Conservation (phyloP, 257 asterid genomes). For the Solanum pinnatisectum region DNA sequence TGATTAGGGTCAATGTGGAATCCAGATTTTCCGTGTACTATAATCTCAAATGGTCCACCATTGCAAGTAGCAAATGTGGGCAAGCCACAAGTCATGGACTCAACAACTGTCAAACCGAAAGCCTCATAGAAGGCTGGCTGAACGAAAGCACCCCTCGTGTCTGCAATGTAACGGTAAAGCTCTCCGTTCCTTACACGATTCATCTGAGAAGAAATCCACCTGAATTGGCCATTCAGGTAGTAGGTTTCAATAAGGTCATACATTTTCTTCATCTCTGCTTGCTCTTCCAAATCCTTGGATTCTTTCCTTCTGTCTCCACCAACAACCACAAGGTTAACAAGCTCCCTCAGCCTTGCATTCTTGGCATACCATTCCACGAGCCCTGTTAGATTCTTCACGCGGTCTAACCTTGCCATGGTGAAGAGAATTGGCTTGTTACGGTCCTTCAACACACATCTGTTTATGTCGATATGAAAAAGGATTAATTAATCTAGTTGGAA, state of each 20-base stretch:
- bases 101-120: conserved; percentile 8
- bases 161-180: conserved; percentile 11
- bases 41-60: conserved; percentile 12
- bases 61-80: conserved; percentile 13
- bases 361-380: conserved; percentile 13
- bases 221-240: conserved; percentile 9
- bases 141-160: conserved; percentile 8
- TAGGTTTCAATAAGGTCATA: conserved; percentile 4
- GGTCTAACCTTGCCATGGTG: conserved; percentile 14
- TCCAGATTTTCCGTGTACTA: conserved; percentile 10
- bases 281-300: conserved; percentile 12
- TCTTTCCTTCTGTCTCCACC: conserved; percentile 12
- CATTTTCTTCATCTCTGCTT: conserved; percentile 10
- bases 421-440: conserved; percentile 4
- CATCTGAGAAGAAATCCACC: conserved; percentile 14
- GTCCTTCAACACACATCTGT: conserved; percentile 6
- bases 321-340: conserved; percentile 9
- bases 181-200: conserved; percentile 13
- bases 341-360: conserved; percentile 10
- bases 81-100: conserved; percentile 11
- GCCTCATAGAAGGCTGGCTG: conserved; percentile 13
- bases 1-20: conserved; percentile 10
- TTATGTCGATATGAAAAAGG: neutral
- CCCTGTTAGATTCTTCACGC: conserved; percentile 8
- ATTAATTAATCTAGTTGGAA: neutral